These are phyloP conservation scores for Spergularia bocconei DNA, from an alignment of 148 eudicot genomes.

Conservation along the genomic window DNA sequence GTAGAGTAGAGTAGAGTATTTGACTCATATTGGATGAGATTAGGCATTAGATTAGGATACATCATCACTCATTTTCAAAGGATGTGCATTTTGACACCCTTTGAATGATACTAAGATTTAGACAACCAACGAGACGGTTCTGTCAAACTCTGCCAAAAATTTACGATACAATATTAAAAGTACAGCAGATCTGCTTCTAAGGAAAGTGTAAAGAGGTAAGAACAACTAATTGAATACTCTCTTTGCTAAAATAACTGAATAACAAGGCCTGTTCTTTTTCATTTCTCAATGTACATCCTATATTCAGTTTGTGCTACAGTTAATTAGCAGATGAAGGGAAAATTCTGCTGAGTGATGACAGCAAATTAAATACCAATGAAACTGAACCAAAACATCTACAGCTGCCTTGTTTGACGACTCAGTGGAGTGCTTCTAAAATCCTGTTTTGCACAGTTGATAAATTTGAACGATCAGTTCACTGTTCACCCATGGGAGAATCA, in stretches of 20 bases:
- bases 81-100: no score
- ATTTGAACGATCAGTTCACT: background rate
- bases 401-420: background rate
- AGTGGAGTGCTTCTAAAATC: background rate
- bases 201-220: no score
- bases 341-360: background rate
- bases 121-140: no score
- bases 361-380: background rate
- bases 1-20: no score
- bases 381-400: background rate
- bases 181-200: no score
- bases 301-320: background rate
- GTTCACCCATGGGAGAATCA: background rate
- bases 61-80: no score
- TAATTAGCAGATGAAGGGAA: constrained; percentile 1
- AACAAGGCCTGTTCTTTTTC: background rate
- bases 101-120: no score
- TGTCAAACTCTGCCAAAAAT: no score
- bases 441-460: background rate
- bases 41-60: no score
- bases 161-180: no score
- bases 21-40: no score
- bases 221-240: no score
- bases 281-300: background rate
- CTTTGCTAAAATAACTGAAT: background rate